These are phyloP conservation scores for Trichophyton rubrum DNA, from an alignment of 2,329 filamentous ascomycete genomes.

Conservation along the genomic window DNA sequence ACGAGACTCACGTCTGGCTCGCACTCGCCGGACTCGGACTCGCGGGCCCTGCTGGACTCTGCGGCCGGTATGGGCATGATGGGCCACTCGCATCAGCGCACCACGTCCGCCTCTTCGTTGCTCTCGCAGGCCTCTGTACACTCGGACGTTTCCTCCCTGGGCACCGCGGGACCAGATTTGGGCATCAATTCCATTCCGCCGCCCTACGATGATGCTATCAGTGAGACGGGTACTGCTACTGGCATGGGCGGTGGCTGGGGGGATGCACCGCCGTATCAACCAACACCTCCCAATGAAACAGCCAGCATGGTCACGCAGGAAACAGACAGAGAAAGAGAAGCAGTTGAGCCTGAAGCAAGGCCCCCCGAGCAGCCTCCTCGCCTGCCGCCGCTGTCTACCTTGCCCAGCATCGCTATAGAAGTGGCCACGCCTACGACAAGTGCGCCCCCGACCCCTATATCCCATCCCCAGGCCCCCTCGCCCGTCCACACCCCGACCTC, in stretches of 20 bases:
- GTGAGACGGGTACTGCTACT: no score
- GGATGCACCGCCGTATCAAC: constrained; percentile 30
- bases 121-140: constrained; percentile 21
- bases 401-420: constrained; percentile 19
- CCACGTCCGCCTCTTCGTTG: constrained; percentile 26
- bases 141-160: constrained; percentile 23
- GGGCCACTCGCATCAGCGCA: constrained; percentile 17
- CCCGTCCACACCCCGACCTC: background rate
- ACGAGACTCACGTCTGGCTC: constrained; percentile 37
- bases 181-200: constrained; percentile 26
- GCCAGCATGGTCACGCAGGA: background rate
- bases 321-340: no score
- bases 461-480: constrained; percentile 1
- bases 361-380: background rate
- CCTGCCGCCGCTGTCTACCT: constrained; percentile 10
- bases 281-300: background rate
- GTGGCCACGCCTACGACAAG: constrained; percentile 15
- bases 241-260: constrained; percentile 25
- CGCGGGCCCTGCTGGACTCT: constrained; percentile 32
- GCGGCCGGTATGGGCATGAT: constrained; percentile 21
- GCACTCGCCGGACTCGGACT: constrained; percentile 35
- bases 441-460: constrained; percentile 15
- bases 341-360: background rate
- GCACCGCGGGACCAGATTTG: constrained; percentile 16
- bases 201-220: constrained; percentile 24